Evolutionary conservation across 371 early-diverging fungal genomes (phyloP), one percentile per base, ranked within the genome.

Genomic region (Rhizopus arrhizus): DNA sequence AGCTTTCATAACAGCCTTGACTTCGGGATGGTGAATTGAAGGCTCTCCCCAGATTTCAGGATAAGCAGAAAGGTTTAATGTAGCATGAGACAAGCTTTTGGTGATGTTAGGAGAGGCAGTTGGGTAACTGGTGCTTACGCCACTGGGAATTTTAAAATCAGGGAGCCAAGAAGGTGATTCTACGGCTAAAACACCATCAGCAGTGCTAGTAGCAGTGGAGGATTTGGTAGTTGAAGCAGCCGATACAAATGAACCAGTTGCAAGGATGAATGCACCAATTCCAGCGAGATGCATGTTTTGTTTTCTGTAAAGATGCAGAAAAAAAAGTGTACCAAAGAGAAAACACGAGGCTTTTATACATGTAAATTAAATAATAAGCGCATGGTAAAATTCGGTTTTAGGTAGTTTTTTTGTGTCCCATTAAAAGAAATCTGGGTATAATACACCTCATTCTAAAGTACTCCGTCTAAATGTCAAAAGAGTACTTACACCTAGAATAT

Each of bases 121-220:
- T 9, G 72, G 79, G 31, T 75, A 75, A 28, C 68, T 64, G 10
- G 65, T 58, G 7, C 53, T 65, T n/a, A 73, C 78, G 35, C 61
- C 70, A 9, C 59, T 50, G 11, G 75, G 73, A 0, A 38, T 42
- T 29, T 66, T 41, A 49, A 78, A 70, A 12, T 57, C 48, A 16
- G 78, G 75, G 9, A 80, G 58, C 77, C 77, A 80, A 22, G 71
- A 61, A 22, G 80, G 80, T 15, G 80, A 80, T 13, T 59, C 28
- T 13, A 74, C 73, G 13, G 80, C 68, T 10, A 80, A 65, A 22
- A 76, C 16, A 32, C 61, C 62, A 41, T 15, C 38, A 36, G 41
- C 9, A 40, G 67, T 56, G 22, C 50, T 62, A 33, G 60, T 60
- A 7, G 62, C 12, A 7, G 58, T 7, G 10, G 50, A 22, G 31